Evolutionary conservation across 1,284 basidiomycete species (phyloP).

Genomic region (Cutaneotrichosporon cyanovorans): DNA sequence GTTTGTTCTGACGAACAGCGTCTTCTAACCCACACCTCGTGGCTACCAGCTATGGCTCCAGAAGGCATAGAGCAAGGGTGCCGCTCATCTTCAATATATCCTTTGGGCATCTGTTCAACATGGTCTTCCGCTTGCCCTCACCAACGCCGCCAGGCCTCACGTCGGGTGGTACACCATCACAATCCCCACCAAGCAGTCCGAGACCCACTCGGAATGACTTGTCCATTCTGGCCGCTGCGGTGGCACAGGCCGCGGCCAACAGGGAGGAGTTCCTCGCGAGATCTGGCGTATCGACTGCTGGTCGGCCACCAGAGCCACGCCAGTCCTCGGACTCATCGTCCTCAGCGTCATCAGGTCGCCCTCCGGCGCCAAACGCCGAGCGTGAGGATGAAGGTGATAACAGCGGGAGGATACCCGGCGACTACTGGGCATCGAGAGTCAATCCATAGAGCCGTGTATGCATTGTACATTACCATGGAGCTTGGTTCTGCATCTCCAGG

Average conservation of each 20-base stretch:
- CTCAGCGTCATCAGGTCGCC: too few species aligned
- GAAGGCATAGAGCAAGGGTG: slow-evolving; percentile 18
- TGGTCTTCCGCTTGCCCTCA: slow-evolving; percentile 27
- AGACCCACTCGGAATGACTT: slow-evolving; percentile 2
- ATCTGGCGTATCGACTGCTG: too few species aligned
- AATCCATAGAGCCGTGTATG: slow-evolving; percentile 5
- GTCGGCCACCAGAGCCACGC: not conserved
- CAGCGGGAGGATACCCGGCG: slow-evolving; percentile 15
- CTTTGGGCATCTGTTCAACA: slow-evolving; percentile 22
- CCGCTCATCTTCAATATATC: slow-evolving; percentile 34
- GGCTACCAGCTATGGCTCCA: not conserved
- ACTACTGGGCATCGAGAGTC: slow-evolving; percentile 20
- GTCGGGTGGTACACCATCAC: slow-evolving; percentile 29
- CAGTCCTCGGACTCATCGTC: not conserved
- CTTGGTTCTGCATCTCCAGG: too few species aligned
- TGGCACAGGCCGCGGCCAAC: not conserved
- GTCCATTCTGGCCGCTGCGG: slow-evolving; percentile 1
- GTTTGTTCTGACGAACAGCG: slow-evolving; percentile 1
- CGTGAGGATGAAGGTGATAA: too few species aligned
- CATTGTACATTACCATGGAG: slow-evolving; percentile 15
- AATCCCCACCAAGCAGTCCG: slow-evolving; percentile 14
- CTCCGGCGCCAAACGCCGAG: too few species aligned
- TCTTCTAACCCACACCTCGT: not conserved
- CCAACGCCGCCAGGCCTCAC: slow-evolving; percentile 23
- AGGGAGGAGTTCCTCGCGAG: not conserved